Evolutionary conservation across 805 yeast genomes (phyloP), one percentile per base, ranked within the genome.

Genomic region (Candida ovalis): DNA sequence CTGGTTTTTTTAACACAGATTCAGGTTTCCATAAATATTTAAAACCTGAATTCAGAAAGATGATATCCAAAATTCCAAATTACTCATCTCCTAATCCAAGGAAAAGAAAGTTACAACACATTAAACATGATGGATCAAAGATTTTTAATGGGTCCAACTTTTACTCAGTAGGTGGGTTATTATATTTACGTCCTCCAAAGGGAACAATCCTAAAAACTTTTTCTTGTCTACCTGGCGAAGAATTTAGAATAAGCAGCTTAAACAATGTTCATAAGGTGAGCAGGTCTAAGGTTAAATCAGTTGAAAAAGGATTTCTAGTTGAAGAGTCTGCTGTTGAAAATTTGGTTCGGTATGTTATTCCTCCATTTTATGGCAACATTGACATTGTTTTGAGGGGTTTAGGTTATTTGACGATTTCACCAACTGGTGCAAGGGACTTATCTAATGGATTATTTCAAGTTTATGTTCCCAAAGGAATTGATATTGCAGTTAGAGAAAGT

Each of bases 361-460:
- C 94, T 0, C 87, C 88, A n/a, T 86, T 86, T 55, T 70, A 66
- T 49, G 92, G 92, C 0, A 61, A 77, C 4, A 67, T 86, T 9
- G 95, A 86, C 56, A 57, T 86, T 24, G 84, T 86, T 2, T 55
- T 86, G 9, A 79, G 78, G 45, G 81, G 81, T 50, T 60, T 82
- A n/a, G 94, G 94, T 0, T 82, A 75, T 55, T 52, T 86, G 2
- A 76, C 80, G 33, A 61, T 86, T 15, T 74, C 72, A 5, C 84
- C 90, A 2, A 82, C 87, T 0, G 86, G 88, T 35, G 42, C 44
- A 9, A 39, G 28, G 12, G 51, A 53, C 3, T 24, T 37, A 13
- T 41, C 45, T 12, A 58, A 52, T 10, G 72, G 70, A 0, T 48
- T 73, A 4, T 73, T 71, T 49, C 79, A 77, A 60, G 62, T 78